These are phyloP conservation scores for Gymnopus androsaceus DNA, from an alignment of 1,284 basidiomycete genomes.

Conservation along the genomic window DNA sequence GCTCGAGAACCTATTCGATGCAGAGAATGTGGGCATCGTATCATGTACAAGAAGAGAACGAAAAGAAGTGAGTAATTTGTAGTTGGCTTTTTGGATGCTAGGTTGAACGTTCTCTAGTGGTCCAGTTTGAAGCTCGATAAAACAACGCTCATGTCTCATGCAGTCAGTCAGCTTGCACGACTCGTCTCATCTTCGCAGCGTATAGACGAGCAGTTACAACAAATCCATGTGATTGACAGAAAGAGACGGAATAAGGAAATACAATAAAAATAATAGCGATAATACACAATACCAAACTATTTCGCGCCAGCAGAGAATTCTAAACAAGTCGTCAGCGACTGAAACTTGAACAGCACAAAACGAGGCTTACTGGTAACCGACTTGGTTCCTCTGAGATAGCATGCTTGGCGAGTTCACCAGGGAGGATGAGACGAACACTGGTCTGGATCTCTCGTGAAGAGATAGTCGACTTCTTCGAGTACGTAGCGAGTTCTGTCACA, in stretches of 20 bases:
- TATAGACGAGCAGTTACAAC: not conserved
- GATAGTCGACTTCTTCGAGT: conserved; percentile 87
- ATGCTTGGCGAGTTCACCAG: conserved; percentile 74
- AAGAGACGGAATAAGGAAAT: not conserved
- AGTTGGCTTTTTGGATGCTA: conserved; percentile 13
- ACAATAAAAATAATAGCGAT: conserved; percentile 11
- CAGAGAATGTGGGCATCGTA: conserved; percentile 95
- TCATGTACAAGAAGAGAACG: conserved; percentile 99
- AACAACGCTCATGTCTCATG: not conserved
- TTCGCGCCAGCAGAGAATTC: conserved; percentile 18
- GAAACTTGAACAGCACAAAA: not conserved
- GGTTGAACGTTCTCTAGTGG: conserved; percentile 53
- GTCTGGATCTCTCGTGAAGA: conserved; percentile 88
- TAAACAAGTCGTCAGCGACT: not conserved
- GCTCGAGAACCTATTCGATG: conserved; percentile 95
- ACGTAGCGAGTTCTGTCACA: conserved; percentile 69
- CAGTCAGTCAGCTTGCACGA: not conserved
- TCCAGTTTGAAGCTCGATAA: conserved; percentile 85
- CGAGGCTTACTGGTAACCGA: conserved; percentile 14
- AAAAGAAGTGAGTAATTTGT: conserved; percentile 78
- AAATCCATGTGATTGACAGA: conserved; percentile 4
- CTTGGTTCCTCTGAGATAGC: conserved; percentile 59
- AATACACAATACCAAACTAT: conserved; percentile 3
- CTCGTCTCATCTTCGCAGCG: not conserved
- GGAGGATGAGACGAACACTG: conserved; percentile 79